A percentile compares a stretch with the other conserved stretches of the same genome.
These are phyloP conservation scores for Pythium brassicae DNA, from an alignment of 352 stramenopile genomes.

Conservation along the genomic window DNA sequence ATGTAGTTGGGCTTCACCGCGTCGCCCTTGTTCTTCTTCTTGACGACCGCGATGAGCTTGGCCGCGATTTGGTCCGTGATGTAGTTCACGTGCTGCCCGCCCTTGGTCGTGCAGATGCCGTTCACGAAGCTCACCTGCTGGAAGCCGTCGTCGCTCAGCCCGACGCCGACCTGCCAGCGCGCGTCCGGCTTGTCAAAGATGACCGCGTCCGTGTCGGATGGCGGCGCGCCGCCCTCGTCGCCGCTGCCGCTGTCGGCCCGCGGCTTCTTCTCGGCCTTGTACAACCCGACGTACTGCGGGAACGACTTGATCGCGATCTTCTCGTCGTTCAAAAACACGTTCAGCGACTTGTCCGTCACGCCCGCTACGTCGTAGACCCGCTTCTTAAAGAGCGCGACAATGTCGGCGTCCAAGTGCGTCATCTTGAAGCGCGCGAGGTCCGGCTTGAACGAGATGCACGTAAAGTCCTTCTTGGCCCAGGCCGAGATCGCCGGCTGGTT, in stretches of 20 bases:
- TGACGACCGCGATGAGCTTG: constrained; percentile 88
- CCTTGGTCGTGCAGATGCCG: constrained; percentile 95
- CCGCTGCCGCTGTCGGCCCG: constrained; percentile 8
- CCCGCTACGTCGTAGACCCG: constrained; percentile 96
- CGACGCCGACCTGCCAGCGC: constrained; percentile 94
- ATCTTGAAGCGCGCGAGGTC: constrained; percentile 94
- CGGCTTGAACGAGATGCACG: constrained; percentile 95
- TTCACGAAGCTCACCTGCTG: constrained; percentile 98
- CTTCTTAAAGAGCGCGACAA: constrained; percentile 95
- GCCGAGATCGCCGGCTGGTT: constrained; percentile 83
- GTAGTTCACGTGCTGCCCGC: constrained; percentile 95
- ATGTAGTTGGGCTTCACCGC: constrained; percentile 93
- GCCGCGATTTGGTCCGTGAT: constrained; percentile 89
- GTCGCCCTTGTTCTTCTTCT: constrained; percentile 93
- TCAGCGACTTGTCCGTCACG: constrained; percentile 89
- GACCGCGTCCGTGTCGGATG: constrained; percentile 33
- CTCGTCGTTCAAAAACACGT: constrained; percentile 94
- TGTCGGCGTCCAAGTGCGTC: constrained; percentile 88
- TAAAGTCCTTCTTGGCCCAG: constrained; percentile 89
- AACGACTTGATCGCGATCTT: constrained; percentile 92
- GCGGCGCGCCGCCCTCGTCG: constrained; percentile 2
- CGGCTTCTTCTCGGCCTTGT: constrained; percentile 44
- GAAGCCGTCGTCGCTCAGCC: constrained; percentile 90
- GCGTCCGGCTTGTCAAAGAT: constrained; percentile 93
- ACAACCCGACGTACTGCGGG: constrained; percentile 92